Base-by-base conservation (phyloP, 306 rosid species). In the Cucurbita moschata region DNA sequence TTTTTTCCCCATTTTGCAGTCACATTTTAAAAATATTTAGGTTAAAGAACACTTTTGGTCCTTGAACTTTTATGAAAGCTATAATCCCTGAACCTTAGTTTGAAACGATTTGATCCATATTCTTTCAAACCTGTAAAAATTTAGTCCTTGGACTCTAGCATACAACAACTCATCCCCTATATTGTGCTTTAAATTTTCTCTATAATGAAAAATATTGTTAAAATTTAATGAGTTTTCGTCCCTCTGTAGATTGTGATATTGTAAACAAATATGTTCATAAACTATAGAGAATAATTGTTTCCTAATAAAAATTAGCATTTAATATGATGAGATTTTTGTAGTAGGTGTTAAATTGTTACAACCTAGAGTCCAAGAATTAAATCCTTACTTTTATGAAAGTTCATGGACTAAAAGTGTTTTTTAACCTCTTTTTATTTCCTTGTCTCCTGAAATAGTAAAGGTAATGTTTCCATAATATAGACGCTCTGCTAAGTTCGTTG, bases 401-500 rank as follows among this genome's bases (percentile, higher is more conserved):
- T 4, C 18, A 5, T 12, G 54, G 54, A 50, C 54, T 50, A 50
- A 9, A 47, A 50, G 18, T 50, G 54, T 14, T 50, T 50, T 50
- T 50, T 50, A 50, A 50, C 54, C 54, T 14, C 7, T 50, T 26
- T 56, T 56, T 72, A 53, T 30, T 62, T 47, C 23, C 75, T 4
- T 13, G 10, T 60, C 42, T 35, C 21, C 58, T 61, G 75, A 72
- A 30, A 43, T 58, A 47, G 80, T 72, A 67, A 67, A 43, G 72
- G 40, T 67, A 44, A 35, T 67, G 55, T 67, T 67, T 67, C 40
- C 54, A 23, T 67, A 46, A 67, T 85, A 84, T 84, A 90, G 98
- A 88, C 63, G 82, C 80, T 55, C 83, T 93, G 68, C 72, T 93
- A 76, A 75, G 55, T 59, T 82, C 88, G 63, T 79, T 93, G 56